Evolutionary conservation across 2,329 filamentous ascomycete genomes (phyloP), one percentile per base, ranked within the genome.

Genomic region (Phaeophleospora eucalypticola): DNA sequence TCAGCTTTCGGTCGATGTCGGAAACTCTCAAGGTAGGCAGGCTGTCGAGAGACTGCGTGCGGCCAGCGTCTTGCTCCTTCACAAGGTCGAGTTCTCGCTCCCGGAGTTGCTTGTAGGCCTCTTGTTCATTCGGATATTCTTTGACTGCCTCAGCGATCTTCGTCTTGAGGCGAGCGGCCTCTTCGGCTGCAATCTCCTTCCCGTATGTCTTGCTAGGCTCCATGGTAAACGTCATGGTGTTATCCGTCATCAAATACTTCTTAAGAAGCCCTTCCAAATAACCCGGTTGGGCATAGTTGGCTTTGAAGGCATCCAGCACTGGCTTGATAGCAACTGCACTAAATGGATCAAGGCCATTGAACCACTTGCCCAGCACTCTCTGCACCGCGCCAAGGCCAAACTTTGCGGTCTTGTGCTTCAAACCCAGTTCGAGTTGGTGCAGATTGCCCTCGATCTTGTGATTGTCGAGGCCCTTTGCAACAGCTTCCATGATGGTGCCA

Each of bases 381-480:
- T 95, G 88, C 68, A 98, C 81, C 43, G 97, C 80, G 15, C 84
- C 84, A 77, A 96, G 88, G 12, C 93, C 93, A 63, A 98, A 98
- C 61, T 86, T 89, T 45, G 93, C 88, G 0, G 89, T 96, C 75
- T 97, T 97, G 72, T 98, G 89, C 71, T 96, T 96, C 40, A 97
- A 72, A 0, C 84, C 79, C n/a, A 98, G 77, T 65, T 98, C 93
- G 3, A 97, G 72, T 67, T 97, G 91, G 66, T 98, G 93, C 44
- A 98, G 77, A 53, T 94, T 86, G 2, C 93, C 93, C 53, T 95
- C 88, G 49, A 98, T 88, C 68, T 98, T 98, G 58, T 84, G 82
- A 60, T 84, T 78, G 49, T 93, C 89, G 58, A 98, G 95, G 0
- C 93, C 91, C 49, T 84, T 86, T 19, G 82, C 72, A 15, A 82